Evolutionary conservation across 75 land plant species (phyloP), one percentile per base, ranked within the genome.

Genomic region (Selaginella moellendorffii): DNA sequence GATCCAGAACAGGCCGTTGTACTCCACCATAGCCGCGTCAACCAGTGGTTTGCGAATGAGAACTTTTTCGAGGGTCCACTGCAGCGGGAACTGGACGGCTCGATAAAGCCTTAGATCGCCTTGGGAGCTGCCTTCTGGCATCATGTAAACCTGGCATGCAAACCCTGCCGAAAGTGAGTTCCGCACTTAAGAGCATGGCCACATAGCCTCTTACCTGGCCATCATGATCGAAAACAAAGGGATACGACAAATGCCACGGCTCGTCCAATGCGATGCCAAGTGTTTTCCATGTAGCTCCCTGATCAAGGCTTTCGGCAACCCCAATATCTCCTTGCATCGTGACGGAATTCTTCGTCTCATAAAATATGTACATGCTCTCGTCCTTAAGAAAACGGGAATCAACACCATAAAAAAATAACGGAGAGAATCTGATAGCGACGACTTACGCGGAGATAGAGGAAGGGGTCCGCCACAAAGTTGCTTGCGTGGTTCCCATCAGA

Each of bases 401-500:
- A 27, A 1, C 5, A 63, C 1, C 1, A 26, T 29, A 19, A 29
- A 26, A 29, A 26, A 30, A 31, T 26, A n/a, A n/a, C n/a, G n/a
- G n/a, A n/a, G n/a, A n/a, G n/a, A n/a, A n/a, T n/a, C n/a, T n/a
- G n/a, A n/a, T n/a, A n/a, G 18, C 70, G 19, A 19, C 30, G 21
- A 23, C 26, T 61, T 63, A 84, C 96, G 81, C 80, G 72, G 62
- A 81, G 67, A 58, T 66, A 84, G 18, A 90, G 83, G 52, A 90
- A 90, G 17, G 97, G 97, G 31, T 90, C 92, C 61, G 97, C 92
- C 29, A 90, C 92, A 77, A 90, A 90, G 65, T 82, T 87, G 76
- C 92, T 90, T 46, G 92, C 84, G 63, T 73, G 81, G 12, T 77
- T 84, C 53, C 77, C 68, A 59, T 69, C 72, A 22, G 85, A 74